A percentile compares a stretch with the other conserved stretches of the same genome.
These are phyloP conservation scores for Diaporthe sp. DNA, from an alignment of 2,329 filamentous ascomycete species.

Conservation along the genomic window DNA sequence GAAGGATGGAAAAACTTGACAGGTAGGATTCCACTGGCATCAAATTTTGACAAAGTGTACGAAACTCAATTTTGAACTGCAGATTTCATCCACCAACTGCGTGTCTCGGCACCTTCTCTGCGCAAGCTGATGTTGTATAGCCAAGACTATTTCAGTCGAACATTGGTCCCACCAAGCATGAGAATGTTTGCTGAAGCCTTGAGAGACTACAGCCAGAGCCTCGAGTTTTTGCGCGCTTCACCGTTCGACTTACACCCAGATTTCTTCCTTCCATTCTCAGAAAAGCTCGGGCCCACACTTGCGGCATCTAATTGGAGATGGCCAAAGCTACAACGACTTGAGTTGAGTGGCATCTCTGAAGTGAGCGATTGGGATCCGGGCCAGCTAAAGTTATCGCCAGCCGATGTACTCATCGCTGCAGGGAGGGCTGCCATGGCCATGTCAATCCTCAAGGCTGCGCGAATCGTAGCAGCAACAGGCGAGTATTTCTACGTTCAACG, in stretches of 20 bases:
- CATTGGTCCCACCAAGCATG: neutral
- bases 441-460: neutral
- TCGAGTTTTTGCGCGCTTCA: neutral
- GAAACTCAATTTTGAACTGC: too few species aligned
- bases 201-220: neutral
- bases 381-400: neutral
- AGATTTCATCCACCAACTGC: neutral
- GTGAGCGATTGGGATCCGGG: neutral
- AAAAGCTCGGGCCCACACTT: neutral
- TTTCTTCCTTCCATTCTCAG: neutral
- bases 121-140: neutral
- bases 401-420: neutral
- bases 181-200: neutral
- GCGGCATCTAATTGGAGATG: neutral
- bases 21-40: neutral
- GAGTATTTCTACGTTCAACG: too few species aligned
- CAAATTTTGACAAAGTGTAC: too few species aligned
- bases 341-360: neutral
- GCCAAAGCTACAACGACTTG: neutral
- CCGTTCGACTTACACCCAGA: neutral
- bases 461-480: neutral
- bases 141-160: neutral
- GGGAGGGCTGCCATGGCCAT: neutral
- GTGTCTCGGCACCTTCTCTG: neutral
- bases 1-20: neutral